Evolutionary conservation across 257 asterid species (phyloP), one percentile per base, ranked within the genome.

Genomic region (Agastache rugosa): DNA sequence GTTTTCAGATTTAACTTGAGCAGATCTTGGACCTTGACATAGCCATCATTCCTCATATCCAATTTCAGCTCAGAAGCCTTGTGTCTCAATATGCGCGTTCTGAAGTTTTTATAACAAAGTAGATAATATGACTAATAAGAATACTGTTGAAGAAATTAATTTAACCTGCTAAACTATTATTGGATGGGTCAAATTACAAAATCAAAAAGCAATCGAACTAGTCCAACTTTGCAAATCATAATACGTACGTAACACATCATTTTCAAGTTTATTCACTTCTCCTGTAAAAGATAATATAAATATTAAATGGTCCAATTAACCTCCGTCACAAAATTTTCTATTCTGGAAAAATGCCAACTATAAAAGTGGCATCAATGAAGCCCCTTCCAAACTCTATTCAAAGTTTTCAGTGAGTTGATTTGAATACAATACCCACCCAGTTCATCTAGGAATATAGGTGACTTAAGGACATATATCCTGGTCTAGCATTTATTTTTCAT

Each of bases 21-120:
- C 77, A 92, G 81, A 76, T 90, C 96, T 69, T 81, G 88, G 73
- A 92, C 96, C 82, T 90, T 92, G 63, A 90, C 96, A 88, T 83
- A 95, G 74, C 97, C 99, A 79, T 95, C 98, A 79, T 67, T 74
- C 79, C 96, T 90, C 93, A 92, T 90, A 66, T 89, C 85, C 82
- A 95, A 78, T 48, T 85, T 92, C 84, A 92, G 78, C 81, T 92
- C 96, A 31, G 93, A 80, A 73, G 96, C 96, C 99, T 86, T 87
- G 78, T 92, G 99, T 75, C 98, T 90, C 82, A 92, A 80, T 83
- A 95, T 67, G 44, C 96, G 89, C 2, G 97, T 89, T 78, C 99
- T 92, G 87, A 42, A 82, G 78, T 56, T 67, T 47, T 23, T 68
- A 8, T 20, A 61, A 23, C 59, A 39, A 58, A 47, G 37, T 9